These are phyloP conservation scores for Paraphoma sp. DNA, from an alignment of 2,329 filamentous ascomycete genomes.

Conservation along the genomic window DNA sequence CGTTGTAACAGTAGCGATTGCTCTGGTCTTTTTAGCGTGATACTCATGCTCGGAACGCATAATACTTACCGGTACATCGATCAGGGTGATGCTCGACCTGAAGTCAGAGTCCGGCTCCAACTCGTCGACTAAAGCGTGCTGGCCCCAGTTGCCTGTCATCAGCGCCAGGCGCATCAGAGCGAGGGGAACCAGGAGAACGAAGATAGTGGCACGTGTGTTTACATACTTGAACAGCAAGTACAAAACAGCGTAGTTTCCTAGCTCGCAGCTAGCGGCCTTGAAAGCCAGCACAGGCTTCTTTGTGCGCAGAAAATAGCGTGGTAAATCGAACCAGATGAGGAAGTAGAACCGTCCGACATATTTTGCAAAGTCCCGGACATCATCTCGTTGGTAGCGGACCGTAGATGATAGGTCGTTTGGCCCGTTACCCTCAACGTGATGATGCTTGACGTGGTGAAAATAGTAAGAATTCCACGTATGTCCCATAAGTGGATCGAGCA, in stretches of 20 bases:
- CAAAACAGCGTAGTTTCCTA: conserved; percentile 57
- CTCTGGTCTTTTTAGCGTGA: conserved; percentile 57
- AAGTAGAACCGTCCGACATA: conserved; percentile 78
- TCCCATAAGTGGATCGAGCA: conserved; percentile 77
- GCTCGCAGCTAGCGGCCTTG: conserved; percentile 68
- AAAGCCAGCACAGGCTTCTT: conserved; percentile 62
- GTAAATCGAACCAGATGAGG: conserved; percentile 76
- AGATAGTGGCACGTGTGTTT: conserved; percentile 65
- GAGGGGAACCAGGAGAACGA: conserved; percentile 72
- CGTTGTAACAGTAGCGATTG: conserved; percentile 83
- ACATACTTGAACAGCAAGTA: conserved; percentile 55
- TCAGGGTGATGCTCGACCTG: conserved; percentile 77
- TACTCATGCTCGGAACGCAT: too few relatives aligned
- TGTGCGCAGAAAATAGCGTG: conserved; percentile 73
- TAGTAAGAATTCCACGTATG: conserved; percentile 88
- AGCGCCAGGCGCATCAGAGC: conserved; percentile 70
- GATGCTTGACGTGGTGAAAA: conserved; percentile 86
- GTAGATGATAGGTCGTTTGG: conserved; percentile 78
- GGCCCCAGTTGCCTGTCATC: conserved; percentile 86
- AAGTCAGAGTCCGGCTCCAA: conserved; percentile 79
- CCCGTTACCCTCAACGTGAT: conserved; percentile 82
- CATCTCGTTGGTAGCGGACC: conserved; percentile 77
- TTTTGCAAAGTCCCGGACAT: conserved; percentile 68
- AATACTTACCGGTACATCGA: conserved; percentile 74
- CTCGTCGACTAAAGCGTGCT: conserved; percentile 81